These are phyloP conservation scores for Starmerella floricola DNA, from an alignment of 805 yeast species.

Conservation along the genomic window DNA sequence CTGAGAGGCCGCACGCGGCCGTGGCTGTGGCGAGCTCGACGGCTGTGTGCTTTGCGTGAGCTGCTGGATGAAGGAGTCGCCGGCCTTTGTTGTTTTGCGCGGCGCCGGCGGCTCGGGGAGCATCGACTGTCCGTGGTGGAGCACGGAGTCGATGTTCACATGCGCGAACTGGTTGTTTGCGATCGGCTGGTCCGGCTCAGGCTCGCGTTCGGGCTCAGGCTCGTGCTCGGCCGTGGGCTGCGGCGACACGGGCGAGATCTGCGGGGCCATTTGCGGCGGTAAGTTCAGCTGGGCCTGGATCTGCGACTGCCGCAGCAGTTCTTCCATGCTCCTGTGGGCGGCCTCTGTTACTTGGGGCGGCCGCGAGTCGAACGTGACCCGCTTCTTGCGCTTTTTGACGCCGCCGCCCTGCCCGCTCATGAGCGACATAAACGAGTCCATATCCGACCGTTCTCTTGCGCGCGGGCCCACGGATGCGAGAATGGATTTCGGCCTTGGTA, in stretches of 20 bases:
- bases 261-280: conserved; percentile 21
- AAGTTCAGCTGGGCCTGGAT: conserved; percentile 10
- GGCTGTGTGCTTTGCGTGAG: conserved; percentile 11
- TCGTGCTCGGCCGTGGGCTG: conserved; percentile 12
- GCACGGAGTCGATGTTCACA: conserved; percentile 66
- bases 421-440: conserved; percentile 77
- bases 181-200: conserved; percentile 51
- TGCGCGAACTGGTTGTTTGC: conserved; percentile 63
- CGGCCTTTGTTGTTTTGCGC: conserved; percentile 18
- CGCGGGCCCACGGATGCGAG: conserved; percentile 36
- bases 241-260: conserved; percentile 15
- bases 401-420: conserved; percentile 49
- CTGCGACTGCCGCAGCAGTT: conserved; percentile 27
- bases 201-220: conserved; percentile 18
- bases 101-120: conserved; percentile 37
- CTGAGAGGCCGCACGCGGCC: too few relatives aligned
- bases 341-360: conserved; percentile 34
- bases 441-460: conserved; percentile 34
- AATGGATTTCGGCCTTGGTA: conserved; percentile 73
- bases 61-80: conserved; percentile 22
- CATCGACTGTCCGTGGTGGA: conserved; percentile 45
- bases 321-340: conserved; percentile 31
- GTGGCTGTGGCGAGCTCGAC: background rate
- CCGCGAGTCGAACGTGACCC: conserved; percentile 28
- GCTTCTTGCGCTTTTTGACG: conserved; percentile 23